Evolutionary conservation across 192 early-diverging fungal species (phyloP).

Genomic region (Coemansia sp.): DNA sequence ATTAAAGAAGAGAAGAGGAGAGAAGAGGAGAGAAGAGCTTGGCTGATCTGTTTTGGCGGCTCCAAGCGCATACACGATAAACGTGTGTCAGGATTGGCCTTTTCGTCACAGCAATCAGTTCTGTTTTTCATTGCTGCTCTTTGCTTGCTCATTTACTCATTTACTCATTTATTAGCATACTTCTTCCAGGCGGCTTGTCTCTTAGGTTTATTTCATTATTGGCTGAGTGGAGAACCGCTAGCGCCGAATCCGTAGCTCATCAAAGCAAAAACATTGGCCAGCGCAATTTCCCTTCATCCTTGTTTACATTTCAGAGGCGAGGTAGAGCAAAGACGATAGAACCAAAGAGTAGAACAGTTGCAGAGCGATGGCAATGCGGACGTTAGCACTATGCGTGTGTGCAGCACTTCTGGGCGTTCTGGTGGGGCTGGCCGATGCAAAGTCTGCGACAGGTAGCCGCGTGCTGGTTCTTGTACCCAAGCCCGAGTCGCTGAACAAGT

Average conservation of each 20-base stretch:
- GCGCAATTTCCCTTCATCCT: background rate
- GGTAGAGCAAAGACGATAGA: no score
- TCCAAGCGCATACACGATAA: background rate
- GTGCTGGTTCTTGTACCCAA: slow-evolving; percentile 71
- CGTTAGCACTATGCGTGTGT: background rate
- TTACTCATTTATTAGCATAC: no score
- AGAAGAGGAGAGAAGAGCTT: background rate
- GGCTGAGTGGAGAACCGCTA: background rate
- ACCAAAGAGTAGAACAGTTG: background rate
- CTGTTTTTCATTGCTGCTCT: no score
- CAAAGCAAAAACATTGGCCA: background rate
- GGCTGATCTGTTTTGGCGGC: background rate
- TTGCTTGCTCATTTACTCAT: no score
- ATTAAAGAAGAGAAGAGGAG: background rate
- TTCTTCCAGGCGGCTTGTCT: no score
- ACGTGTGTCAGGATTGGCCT: background rate
- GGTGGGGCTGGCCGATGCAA: slow-evolving; percentile 45
- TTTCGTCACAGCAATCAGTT: background rate
- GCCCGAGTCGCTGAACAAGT: slow-evolving; percentile 28
- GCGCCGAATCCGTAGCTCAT: background rate
- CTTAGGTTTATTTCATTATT: no score
- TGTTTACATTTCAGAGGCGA: no score
- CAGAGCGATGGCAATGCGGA: slow-evolving; percentile 1
- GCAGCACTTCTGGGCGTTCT: slow-evolving; percentile 13
- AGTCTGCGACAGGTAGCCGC: slow-evolving; percentile 65